Percentiles rank a stretch among this genome's conserved stretches.
phyloP scores from a whole-genome alignment of 1,284 basidiomycete genomes.

The Chalciporus piperatoides region DNA sequence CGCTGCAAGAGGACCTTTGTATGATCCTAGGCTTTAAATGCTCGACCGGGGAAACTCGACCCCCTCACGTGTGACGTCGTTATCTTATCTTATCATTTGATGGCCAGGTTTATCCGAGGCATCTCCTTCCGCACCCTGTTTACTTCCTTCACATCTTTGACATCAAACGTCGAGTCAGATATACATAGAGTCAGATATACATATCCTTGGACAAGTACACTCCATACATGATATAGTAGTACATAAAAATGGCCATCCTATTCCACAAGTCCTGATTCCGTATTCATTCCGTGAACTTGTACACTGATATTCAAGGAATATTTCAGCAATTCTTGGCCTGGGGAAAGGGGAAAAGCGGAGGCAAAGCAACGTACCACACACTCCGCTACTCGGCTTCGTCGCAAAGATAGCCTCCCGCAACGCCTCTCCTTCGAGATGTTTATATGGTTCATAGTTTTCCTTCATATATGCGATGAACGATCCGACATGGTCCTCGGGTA shows the following conservation, averaged over 20 bases:
- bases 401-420: conserved; percentile 75
- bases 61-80: background rate
- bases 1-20: background rate
- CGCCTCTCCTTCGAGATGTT: conserved; percentile 53
- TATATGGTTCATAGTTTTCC: conserved; percentile 60
- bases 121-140: too few relatives aligned
- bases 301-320: conserved; percentile 16
- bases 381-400: conserved; percentile 81
- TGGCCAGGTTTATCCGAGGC: background rate
- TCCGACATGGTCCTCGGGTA: conserved; percentile 63
- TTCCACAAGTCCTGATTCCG: background rate
- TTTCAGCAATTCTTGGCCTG: background rate
- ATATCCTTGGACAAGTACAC: background rate
- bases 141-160: too few relatives aligned
- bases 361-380: conserved; percentile 57
- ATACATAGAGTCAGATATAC: too few relatives aligned
- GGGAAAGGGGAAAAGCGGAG: background rate
- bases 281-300: conserved; percentile 28
- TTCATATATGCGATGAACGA: conserved; percentile 65
- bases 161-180: too few relatives aligned
- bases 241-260: background rate
- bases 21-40: background rate
- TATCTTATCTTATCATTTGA: background rate
- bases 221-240: background rate
- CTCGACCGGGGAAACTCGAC: too few relatives aligned